phyloP scores from a whole-genome alignment of 2,329 filamentous ascomycete genomes.

The Apiospora hydei region DNA sequence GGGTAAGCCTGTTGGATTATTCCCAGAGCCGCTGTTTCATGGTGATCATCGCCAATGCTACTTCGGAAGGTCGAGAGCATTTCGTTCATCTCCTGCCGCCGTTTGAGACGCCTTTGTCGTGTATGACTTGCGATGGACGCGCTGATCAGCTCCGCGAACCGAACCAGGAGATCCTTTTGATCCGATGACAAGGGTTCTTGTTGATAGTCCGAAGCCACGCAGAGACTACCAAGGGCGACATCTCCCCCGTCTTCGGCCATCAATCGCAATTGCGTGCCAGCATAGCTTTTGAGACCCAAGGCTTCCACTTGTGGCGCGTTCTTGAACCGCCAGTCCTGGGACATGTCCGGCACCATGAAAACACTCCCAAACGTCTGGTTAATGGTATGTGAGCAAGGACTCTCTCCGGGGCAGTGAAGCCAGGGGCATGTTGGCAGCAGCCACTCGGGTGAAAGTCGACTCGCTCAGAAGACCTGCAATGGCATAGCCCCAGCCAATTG shows the following conservation, averaged over 20 bases:
- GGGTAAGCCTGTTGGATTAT: constrained; percentile 19
- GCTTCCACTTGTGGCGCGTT: constrained; percentile 25
- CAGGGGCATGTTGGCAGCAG: constrained; percentile 23
- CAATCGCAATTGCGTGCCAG: constrained; percentile 25
- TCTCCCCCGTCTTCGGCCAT: constrained; percentile 23
- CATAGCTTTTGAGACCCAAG: constrained; percentile 26
- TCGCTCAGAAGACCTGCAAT: constrained; percentile 26
- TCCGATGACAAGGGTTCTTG: constrained; percentile 13
- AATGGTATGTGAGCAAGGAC: constrained; percentile 26
- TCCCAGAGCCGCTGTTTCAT: constrained; percentile 15
- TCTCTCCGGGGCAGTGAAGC: constrained; percentile 25
- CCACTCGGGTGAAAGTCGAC: constrained; percentile 25
- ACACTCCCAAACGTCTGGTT: constrained; percentile 24
- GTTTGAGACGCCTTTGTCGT: constrained; percentile 19
- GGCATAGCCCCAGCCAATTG: constrained; percentile 27
- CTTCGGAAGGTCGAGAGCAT: constrained; percentile 9
- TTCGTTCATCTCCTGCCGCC: constrained; percentile 22
- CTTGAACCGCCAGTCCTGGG: constrained; percentile 27
- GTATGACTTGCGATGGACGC: constrained; percentile 23
- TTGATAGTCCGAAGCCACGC: constrained; percentile 24
- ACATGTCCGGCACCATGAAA: constrained; percentile 25
- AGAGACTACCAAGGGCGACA: constrained; percentile 24
- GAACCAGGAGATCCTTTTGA: constrained; percentile 22
- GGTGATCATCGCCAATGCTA: not conserved
- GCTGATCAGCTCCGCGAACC: constrained; percentile 24